Evolutionary conservation across 768 basidiomycete species (phyloP), one percentile per base, ranked within the genome.

Genomic region (Pleurotus ostreatus): DNA sequence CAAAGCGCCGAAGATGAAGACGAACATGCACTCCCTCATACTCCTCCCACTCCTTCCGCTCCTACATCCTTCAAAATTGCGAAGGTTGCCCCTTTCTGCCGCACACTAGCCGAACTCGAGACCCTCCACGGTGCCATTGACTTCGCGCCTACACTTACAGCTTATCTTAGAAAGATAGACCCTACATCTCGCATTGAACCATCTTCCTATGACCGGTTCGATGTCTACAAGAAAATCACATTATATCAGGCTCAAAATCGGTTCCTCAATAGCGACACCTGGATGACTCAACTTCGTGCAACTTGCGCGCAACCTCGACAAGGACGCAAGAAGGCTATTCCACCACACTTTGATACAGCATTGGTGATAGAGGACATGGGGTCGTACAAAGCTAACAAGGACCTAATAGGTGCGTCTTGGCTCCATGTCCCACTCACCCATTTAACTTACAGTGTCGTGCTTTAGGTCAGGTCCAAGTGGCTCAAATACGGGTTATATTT

Each of bases 201-300:
- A 25, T 9, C 5, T 4, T 49, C n/a, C 18, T 47, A 12, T 4
- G n/a, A 46, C 11, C 9, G 11, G 3, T 46, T 46, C 9, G 3
- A 22, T 11, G 9, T 13, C 44, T 62, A 22, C 60, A 62, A 22
- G 53, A 40, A n/a, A n/a, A 37, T 39, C 43, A 40, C 43, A 40
- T 59, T 15, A 46, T 39, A 30, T 43, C 58, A 12, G 5, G 11
- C 20, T 20, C 56, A 11, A 60, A 63, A 45, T 59, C 70, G 8
- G 67, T 67, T 4, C 69, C 68, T 52, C 59, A 69, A 5, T 62
- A 68, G 49, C 67, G 66, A 66, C 69, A 60, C 47, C 58, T 60
- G 1, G 39, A 59, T 4, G 65, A 67, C 47, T 23, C 39, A 40
- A 12, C 39, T 40, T 16, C 39, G 16, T 5, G 5, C 39, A 40